These are phyloP conservation scores for Atkinsonella texensis DNA, from an alignment of 2,329 filamentous ascomycete genomes.

Conservation along the genomic window DNA sequence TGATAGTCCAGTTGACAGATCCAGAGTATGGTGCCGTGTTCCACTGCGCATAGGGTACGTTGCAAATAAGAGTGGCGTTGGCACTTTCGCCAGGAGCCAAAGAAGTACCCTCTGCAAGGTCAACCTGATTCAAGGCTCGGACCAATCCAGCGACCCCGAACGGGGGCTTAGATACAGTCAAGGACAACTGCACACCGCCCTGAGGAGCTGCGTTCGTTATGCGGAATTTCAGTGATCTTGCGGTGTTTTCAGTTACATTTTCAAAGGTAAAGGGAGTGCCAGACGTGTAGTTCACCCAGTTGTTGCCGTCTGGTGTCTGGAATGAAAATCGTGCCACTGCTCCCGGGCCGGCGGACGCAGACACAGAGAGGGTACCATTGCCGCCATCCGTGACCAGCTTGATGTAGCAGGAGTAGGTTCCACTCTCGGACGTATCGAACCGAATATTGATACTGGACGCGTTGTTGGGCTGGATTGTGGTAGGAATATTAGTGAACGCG, in stretches of 20 bases:
- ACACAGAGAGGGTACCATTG: slow-evolving; percentile 32
- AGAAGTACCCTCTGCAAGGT: slow-evolving; percentile 43
- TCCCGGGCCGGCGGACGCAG: slow-evolving; percentile 35
- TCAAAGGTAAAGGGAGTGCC: slow-evolving; percentile 40
- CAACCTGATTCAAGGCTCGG: slow-evolving; percentile 40
- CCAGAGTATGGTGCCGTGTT: slow-evolving; percentile 39
- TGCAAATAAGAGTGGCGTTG: slow-evolving; percentile 41
- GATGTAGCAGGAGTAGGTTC: slow-evolving; percentile 38
- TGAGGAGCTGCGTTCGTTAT: slow-evolving; percentile 37
- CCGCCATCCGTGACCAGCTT: slow-evolving; percentile 37
- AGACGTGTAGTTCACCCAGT: slow-evolving; percentile 35
- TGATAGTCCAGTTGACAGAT: slow-evolving; percentile 41
- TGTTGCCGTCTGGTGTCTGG: slow-evolving; percentile 35
- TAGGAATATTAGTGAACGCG: slow-evolving; percentile 33
- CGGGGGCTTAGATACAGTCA: slow-evolving; percentile 50
- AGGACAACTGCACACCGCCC: slow-evolving; percentile 34
- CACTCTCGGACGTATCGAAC: slow-evolving; percentile 33
- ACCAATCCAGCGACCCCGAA: slow-evolving; percentile 43
- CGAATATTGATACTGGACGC: slow-evolving; percentile 29
- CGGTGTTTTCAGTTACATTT: slow-evolving; percentile 39
- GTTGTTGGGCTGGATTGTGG: slow-evolving; percentile 26
- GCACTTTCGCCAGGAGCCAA: slow-evolving; percentile 36
- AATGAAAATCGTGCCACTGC: slow-evolving; percentile 42
- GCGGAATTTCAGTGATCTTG: slow-evolving; percentile 35
- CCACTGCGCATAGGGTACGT: slow-evolving; percentile 44